Evolutionary conservation across 1,139 yeast genomes (phyloP).

Genomic region (Kodamaea ohmeri): DNA sequence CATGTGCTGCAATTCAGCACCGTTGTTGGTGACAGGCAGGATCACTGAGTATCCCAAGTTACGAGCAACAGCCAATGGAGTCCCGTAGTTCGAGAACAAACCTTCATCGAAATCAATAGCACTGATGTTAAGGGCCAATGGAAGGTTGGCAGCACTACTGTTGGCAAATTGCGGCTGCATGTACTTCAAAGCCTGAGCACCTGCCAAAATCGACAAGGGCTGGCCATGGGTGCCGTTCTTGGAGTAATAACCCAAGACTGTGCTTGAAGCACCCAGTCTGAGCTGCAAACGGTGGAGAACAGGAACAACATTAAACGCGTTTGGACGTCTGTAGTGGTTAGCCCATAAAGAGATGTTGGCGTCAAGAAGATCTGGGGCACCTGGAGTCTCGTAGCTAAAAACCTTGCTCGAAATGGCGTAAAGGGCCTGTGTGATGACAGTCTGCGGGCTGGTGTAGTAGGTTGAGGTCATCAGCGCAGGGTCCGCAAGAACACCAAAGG

Average conservation of each 20-base stretch:
- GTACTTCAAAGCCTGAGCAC: slow-evolving; percentile 64
- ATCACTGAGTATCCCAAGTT: slow-evolving; percentile 68
- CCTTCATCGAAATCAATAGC: slow-evolving; percentile 63
- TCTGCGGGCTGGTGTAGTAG: slow-evolving; percentile 59
- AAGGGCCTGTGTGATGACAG: slow-evolving; percentile 62
- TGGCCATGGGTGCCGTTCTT: slow-evolving; percentile 39
- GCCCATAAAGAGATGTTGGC: slow-evolving; percentile 63
- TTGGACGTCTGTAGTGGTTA: slow-evolving; percentile 45
- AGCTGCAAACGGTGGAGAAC: slow-evolving; percentile 62
- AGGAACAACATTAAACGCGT: slow-evolving; percentile 58
- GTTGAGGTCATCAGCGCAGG: slow-evolving; percentile 51
- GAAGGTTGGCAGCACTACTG: slow-evolving; percentile 44
- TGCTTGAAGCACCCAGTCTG: slow-evolving; percentile 81
- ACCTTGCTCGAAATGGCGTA: slow-evolving; percentile 62
- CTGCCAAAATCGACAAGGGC: slow-evolving; percentile 55
- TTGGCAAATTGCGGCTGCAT: slow-evolving; percentile 55
- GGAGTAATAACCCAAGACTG: slow-evolving; percentile 69
- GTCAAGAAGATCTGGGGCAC: slow-evolving; percentile 61
- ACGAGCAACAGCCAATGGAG: slow-evolving; percentile 63
- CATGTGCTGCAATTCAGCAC: slow-evolving; percentile 63
- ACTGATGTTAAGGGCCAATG: slow-evolving; percentile 69
- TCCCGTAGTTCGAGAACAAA: slow-evolving; percentile 65
- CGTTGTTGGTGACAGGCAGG: slow-evolving; percentile 55
- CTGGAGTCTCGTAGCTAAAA: slow-evolving; percentile 68
- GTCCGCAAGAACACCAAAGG: slow-evolving; percentile 32